Base-by-base conservation (phyloP, 768 basidiomycete species). In the Pleurotus tuber-regium region DNA sequence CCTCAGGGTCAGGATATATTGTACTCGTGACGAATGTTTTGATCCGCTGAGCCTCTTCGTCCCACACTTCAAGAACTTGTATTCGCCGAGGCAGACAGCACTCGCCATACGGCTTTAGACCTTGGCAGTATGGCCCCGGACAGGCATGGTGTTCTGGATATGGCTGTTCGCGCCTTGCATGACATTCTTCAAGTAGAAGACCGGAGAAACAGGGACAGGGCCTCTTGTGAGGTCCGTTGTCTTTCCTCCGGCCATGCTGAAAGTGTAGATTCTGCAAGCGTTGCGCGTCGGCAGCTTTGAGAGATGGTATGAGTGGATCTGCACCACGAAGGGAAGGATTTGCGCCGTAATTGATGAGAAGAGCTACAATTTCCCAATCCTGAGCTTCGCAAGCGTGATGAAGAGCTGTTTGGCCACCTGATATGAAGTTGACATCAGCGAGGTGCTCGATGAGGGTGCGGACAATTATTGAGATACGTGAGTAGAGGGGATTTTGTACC, bases 141-240 rank as follows among this genome's bases (percentile, higher is more conserved):
- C 64, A 65, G 29, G 58, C 52, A 36, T 61, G 63, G 24, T 59
- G 49, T 3, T 46, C 46, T 2, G 64, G 64, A 38, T 61, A 61
- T 2, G 50, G 49, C 2, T 51, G 36, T 18, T 10, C 25, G 2
- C 54, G 28, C 25, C 30, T 16, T 14, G 46, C 50, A 53, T 66
- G 64, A 47, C 64, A 64, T 2, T 54, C 46, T 0, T 53, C 28
- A 23, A 61, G 50, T 11, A 55, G 38, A 49, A 58, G 44, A 4
- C 63, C 63, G 19, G 63, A 64, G 51, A 57, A 66, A 48, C 64
- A 66, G 1, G 64, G 62, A 35, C 64, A 64, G 7, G 51, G 44
- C 16, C 58, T 56, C 4, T 43, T 49, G 6, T 58, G 61, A 5
- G 61, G 63, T 36, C 42, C 42, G 6, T 19, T 29, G 44, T 52